These are phyloP conservation scores for Syncephalastrum contaminatum DNA, from an alignment of 371 early-diverging fungal genomes.

Conservation along the genomic window DNA sequence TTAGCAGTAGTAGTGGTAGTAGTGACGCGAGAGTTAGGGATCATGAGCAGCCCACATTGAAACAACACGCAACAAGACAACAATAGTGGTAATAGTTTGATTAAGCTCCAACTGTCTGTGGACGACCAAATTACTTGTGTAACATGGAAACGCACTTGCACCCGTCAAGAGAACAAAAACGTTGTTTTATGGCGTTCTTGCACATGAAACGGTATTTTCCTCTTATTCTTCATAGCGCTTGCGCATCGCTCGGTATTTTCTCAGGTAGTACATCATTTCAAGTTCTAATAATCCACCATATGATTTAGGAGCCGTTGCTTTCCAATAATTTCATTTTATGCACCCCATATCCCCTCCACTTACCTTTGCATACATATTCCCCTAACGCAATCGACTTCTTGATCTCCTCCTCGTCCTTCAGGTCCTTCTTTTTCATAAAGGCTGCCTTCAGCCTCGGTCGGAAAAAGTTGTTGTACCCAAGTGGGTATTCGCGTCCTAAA, in stretches of 20 bases:
- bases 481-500: conserved; percentile 64
- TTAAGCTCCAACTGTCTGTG: no score
- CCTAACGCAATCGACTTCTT: conserved; percentile 63
- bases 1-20: not conserved
- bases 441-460: conserved; percentile 60
- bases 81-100: no score
- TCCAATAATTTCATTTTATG: not conserved
- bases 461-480: conserved; percentile 56
- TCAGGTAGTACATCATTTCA: conserved; percentile 73
- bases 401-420: conserved; percentile 56
- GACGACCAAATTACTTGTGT: no score
- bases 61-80: no score
- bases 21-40: conserved; percentile 22
- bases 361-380: conserved; percentile 64
- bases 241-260: conserved; percentile 69
- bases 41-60: conserved; percentile 10
- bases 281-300: conserved; percentile 43
- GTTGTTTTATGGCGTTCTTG: conserved; percentile 3
- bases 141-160: no score
- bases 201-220: not conserved
- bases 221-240: conserved; percentile 46
- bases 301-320: not conserved
- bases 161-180: no score
- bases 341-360: not conserved
- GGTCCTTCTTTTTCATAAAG: conserved; percentile 62